phyloP scores from a whole-genome alignment of 192 early-diverging fungal genomes.

The Entophlyctis luteolus region DNA sequence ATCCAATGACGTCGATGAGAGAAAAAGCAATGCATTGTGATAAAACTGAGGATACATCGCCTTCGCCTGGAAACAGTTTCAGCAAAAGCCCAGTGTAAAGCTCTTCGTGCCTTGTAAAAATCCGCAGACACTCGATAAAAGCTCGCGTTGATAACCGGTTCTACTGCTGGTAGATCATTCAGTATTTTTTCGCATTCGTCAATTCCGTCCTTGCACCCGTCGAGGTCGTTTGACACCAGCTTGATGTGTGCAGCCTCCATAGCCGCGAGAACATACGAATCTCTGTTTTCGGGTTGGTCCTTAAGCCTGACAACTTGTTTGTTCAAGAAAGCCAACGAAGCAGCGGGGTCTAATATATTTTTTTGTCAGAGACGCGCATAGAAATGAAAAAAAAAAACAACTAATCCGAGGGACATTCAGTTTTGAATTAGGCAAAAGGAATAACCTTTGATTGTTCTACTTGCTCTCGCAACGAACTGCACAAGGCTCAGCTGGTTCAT shows the following conservation, averaged over 20 bases:
- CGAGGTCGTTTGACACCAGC: conserved; percentile 73
- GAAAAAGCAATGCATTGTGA: conserved; percentile 87
- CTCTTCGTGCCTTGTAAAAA: conserved; percentile 77
- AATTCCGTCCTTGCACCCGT: conserved; percentile 76
- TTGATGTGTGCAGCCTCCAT: conserved; percentile 85
- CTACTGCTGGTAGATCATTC: conserved; percentile 68
- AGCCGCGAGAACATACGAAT: conserved; percentile 79
- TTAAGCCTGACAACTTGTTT: conserved; percentile 68
- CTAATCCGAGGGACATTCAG: no score
- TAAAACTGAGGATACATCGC: conserved; percentile 90
- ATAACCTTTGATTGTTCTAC: conserved; percentile 67
- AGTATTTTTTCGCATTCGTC: conserved; percentile 84
- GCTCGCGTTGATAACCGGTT: conserved; percentile 82
- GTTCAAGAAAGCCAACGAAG: conserved; percentile 71
- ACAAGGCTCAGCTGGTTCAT: conserved; percentile 94
- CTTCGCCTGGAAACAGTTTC: conserved; percentile 62
- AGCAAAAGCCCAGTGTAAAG: conserved; percentile 13
- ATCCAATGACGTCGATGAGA: conserved; percentile 86
- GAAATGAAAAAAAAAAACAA: not conserved
- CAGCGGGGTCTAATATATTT: not conserved
- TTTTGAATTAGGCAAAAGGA: no score
- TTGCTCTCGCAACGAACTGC: conserved; percentile 71
- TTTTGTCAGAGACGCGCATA: not conserved
- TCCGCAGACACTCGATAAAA: conserved; percentile 95
- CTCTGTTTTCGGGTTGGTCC: conserved; percentile 53